Conservation (phyloP, 441 rosid genomes). For the Arabidopsis lyrata region DNA sequence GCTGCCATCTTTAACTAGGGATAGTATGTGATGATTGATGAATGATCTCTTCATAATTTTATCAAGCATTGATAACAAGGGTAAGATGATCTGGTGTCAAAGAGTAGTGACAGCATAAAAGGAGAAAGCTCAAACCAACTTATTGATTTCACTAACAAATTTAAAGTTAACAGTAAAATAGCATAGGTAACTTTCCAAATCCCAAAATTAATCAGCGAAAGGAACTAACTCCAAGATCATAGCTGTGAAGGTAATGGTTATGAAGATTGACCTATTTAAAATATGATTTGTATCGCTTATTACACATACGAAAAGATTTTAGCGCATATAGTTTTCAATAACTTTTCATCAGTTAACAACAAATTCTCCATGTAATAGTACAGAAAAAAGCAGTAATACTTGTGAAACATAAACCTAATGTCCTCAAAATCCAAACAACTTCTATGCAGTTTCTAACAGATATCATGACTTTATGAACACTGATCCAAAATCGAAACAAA, state of each 20-base stretch:
- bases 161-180: not conserved
- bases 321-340: not conserved
- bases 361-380: not conserved
- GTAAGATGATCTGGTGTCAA: conserved; percentile 7
- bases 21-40: not conserved
- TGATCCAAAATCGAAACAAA: not conserved
- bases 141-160: not conserved
- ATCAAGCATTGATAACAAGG: not conserved
- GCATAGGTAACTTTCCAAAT: not conserved
- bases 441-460: conserved; percentile 3
- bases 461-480: not conserved
- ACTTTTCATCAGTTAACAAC: not conserved
- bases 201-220: not conserved
- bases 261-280: not conserved
- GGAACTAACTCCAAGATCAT: not conserved
- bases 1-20: conserved; percentile 1
- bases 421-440: not conserved
- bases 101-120: not conserved
- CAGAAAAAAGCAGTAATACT: not conserved
- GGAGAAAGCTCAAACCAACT: not conserved
- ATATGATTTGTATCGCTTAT: not conserved
- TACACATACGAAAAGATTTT: not conserved
- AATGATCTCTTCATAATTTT: not conserved
- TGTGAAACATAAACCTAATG: not conserved
- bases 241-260: not conserved